Base-by-base conservation (phyloP, 768 basidiomycete genomes). In the Chalciporus pseudorubinellus region DNA sequence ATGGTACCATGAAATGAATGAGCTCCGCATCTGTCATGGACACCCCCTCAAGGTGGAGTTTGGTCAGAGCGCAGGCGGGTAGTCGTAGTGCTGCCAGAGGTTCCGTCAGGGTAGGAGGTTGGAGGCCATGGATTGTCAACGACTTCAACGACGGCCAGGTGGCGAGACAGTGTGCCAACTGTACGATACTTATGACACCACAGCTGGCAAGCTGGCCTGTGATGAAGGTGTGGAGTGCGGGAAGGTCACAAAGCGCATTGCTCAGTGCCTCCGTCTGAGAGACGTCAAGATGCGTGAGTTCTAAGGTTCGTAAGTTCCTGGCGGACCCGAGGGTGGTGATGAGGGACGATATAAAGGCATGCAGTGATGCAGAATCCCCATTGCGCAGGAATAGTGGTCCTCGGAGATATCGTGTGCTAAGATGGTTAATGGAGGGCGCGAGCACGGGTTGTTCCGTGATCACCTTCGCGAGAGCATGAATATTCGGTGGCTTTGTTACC, bases 41-140 rank as follows among this genome's bases (percentile, higher is more conserved):
- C 13, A 41, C 11, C 6, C 11, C 0, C 12, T 18, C n/a, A n/a
- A 57, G n/a, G 12, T 29, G 39, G 6, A 57, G 40, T 0, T 44
- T 26, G 12, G 40, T 28, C 33, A 57, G 24, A 3, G 52, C 34
- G 20, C 55, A 56, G 2, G 26, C 20, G 5, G 51, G 55, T 5
- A 18, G 34, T 26, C 8, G 53, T 4, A 48, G 19, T 18, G 40
- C 26, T 14, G 12, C 4, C 1, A 11, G 3, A 29, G 40, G 8
- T 24, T 40, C 13, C 7, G 14, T 36, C 16, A 16, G 3, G 20
- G 44, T 12, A 6, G 29, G 29, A 8, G 46, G 43, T 22, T 1
- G 6, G 19, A 48, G 19, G n/a, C 19, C 2, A 19, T 46, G 31
- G 18, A 48, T 28, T 10, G 18, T 36, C 29, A 55, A 46, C 8